These are phyloP conservation scores for Atalantia buxifolia DNA, from an alignment of 345 rosid species.

Conservation along the genomic window DNA sequence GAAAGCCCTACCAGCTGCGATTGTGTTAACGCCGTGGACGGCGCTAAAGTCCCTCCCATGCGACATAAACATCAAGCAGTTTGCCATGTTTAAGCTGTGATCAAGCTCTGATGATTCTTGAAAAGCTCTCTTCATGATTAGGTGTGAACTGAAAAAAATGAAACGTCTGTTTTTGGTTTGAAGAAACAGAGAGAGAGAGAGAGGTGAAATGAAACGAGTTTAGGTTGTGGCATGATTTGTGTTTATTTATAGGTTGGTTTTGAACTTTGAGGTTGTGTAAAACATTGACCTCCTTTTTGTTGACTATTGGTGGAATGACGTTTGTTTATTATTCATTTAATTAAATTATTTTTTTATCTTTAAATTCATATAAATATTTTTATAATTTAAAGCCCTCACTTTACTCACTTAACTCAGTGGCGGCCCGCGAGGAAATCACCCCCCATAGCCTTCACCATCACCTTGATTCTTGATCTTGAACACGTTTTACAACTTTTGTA, in stretches of 20 bases:
- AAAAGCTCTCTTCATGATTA: conserved; percentile 48
- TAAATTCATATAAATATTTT: no score
- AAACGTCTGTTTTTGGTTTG: neutral
- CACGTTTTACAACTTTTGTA: no score
- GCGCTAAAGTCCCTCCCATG: conserved; percentile 25
- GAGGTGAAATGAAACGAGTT: neutral
- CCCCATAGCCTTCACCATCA: no score
- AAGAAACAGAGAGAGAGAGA: neutral
- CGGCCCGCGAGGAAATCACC: no score
- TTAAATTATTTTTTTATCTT: no score
- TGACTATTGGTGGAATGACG: conserved; percentile 33
- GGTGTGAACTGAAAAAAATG: neutral
- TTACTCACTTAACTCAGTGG: no score
- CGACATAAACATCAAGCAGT: conserved; percentile 53
- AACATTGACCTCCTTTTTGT: neutral
- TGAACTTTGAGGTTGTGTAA: neutral
- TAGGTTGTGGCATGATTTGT: neutral
- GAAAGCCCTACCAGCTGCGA: conserved; percentile 33
- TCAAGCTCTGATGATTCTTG: conserved; percentile 24
- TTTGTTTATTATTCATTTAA: no score
- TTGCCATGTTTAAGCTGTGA: conserved; percentile 37
- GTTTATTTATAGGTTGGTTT: conserved; percentile 23
- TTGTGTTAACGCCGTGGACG: neutral
- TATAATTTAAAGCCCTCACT: no score
- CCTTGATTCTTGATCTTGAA: no score